Percentiles rank a stretch among this genome's conserved stretches.
Evolutionary conservation across 805 yeast genomes (phyloP).

Genomic region (Cyberlindnera subsufficiens): DNA sequence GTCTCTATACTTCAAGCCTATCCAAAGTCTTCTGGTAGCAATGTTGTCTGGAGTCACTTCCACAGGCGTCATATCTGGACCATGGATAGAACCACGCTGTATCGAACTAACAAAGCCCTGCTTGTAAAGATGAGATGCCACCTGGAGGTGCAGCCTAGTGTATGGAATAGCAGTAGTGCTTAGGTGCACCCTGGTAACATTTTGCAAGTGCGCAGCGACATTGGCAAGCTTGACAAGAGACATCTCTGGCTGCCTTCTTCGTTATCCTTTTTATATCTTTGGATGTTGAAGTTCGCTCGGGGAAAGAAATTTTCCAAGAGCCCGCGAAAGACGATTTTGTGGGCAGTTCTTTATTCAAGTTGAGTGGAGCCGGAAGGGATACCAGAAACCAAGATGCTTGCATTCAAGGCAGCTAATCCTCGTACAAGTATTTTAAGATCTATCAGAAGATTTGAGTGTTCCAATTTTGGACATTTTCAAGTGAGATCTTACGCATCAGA

Average conservation of each 20-base stretch:
- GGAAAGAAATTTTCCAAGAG: constrained; percentile 3
- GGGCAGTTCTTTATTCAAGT: too few species aligned
- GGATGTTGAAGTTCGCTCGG: too few species aligned
- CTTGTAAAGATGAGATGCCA: constrained; percentile 78
- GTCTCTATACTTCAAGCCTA: constrained; percentile 83
- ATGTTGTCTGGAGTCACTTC: constrained; percentile 85
- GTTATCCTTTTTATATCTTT: not conserved
- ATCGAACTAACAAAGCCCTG: constrained; percentile 85
- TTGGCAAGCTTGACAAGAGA: constrained; percentile 81
- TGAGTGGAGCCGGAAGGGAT: too few species aligned
- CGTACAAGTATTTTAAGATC: not conserved
- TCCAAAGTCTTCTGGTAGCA: constrained; percentile 82
- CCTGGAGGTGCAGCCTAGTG: constrained; percentile 74
- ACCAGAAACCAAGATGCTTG: too few species aligned
- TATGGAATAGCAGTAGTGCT: constrained; percentile 79
- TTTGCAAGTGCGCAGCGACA: constrained; percentile 84
- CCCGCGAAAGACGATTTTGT: not conserved
- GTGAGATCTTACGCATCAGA: constrained; percentile 8
- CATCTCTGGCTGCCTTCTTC: constrained; percentile 39
- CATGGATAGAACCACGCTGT: constrained; percentile 76
- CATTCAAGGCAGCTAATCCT: not conserved
- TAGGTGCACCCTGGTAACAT: constrained; percentile 70
- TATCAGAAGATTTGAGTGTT: not conserved
- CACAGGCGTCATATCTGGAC: constrained; percentile 74
- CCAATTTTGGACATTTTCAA: not conserved